Evolutionary conservation across 805 yeast genomes (phyloP), one percentile per base, ranked within the genome.

Genomic region (Candida vartiovaarae): DNA sequence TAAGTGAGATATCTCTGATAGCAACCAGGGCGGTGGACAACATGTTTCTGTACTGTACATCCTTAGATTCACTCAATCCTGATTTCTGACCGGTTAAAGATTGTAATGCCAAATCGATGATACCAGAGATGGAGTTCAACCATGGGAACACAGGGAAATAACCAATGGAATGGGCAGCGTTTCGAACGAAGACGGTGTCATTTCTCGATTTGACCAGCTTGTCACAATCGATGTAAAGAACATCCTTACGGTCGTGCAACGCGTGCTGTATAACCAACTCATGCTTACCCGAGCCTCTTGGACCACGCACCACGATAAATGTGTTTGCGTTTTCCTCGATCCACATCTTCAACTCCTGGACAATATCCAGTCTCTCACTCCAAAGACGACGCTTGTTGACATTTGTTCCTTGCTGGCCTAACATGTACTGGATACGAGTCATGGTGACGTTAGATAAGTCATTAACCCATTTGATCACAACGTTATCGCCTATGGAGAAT

Each of bases 71-170:
- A 29, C 90, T 78, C 39, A 90, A 68, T 1, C 96, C 96, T 3
- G 95, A 84, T 58, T 89, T 90, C 60, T 89, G 97, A 1, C 98
- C 99, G 1, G 95, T 88, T 35, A 91, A 61, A 45, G 97, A 91
- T 59, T 88, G 95, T 20, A 85, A 84, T 43, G 82, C 87, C 55
- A 93, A 70, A 64, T 93, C 99, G 38, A 87, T 66, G 46, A 89
- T 80, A 45, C 80, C 77, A 0, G 95, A 78, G 9, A 90, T 66
- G 3, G 84, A 76, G 60, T 87, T 87, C 47, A 90, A 66, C 96
- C 97, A 91, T 24, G 96, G 85, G 61, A 93, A 93, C 5, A 87
- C 82, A 1, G 99, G 99, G 68, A 77, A 87, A 62, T 93, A 93
- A 0, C 99, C 99, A 26, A 89, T 57, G 60, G 86, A 87, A 26